Percentiles rank a stretch among this genome's conserved stretches.
phyloP scores from a whole-genome alignment of 2,329 filamentous ascomycete genomes.

The Diatrype stigma region DNA sequence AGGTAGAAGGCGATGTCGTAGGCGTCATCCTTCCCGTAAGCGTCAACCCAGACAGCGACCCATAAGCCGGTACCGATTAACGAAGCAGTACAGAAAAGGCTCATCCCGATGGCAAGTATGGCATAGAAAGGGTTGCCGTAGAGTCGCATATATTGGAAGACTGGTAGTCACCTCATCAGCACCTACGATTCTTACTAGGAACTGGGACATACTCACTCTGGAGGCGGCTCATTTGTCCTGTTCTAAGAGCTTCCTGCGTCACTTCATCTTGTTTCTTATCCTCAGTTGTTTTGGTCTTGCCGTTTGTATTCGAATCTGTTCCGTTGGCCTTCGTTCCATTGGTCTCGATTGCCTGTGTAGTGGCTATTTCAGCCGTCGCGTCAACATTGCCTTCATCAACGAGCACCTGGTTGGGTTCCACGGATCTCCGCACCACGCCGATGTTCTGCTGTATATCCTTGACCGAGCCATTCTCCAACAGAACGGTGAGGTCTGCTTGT shows the following conservation, averaged over 20 bases:
- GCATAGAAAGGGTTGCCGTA: constrained; percentile 44
- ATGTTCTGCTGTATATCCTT: constrained; percentile 39
- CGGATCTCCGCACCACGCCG: constrained; percentile 40
- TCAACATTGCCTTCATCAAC: constrained; percentile 32
- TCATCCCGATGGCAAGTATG: constrained; percentile 33
- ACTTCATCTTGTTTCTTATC: constrained; percentile 37
- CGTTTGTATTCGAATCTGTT: constrained; percentile 11
- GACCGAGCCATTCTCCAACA: constrained; percentile 43
- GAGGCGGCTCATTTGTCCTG: constrained; percentile 40
- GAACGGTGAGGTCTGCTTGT: constrained; percentile 44
- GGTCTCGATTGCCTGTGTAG: constrained; percentile 10
- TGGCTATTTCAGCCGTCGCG: constrained; percentile 21
- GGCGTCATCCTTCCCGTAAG: constrained; percentile 39
- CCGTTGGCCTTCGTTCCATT: constrained; percentile 15
- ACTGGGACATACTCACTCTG: constrained; percentile 32
- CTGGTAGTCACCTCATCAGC: constrained; percentile 20
- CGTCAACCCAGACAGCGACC: constrained; percentile 52
- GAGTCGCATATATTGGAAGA: constrained; percentile 48
- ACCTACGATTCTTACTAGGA: background rate
- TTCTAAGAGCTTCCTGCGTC: constrained; percentile 45
- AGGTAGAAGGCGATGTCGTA: constrained; percentile 48
- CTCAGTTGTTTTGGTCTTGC: constrained; percentile 28
- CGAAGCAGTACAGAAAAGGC: constrained; percentile 37
- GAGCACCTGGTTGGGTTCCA: constrained; percentile 36
- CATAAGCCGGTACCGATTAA: constrained; percentile 42